Conservation (phyloP, 2,329 filamentous ascomycete genomes). For the Fusarium sp. region DNA sequence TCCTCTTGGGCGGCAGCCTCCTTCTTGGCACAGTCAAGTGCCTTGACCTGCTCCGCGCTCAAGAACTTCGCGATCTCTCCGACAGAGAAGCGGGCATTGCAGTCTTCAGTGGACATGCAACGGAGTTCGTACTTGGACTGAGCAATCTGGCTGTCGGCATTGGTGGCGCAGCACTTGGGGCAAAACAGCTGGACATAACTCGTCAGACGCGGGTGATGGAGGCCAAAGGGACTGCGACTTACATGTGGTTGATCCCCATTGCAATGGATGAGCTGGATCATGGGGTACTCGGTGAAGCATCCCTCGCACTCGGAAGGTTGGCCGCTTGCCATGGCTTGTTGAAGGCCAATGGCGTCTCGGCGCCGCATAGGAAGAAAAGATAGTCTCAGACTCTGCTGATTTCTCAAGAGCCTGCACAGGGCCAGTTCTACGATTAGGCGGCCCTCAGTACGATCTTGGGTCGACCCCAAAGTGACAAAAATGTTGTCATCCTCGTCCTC, state of each 20-base stretch:
- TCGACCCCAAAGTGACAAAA: not conserved
- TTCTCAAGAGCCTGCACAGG: conserved; percentile 18
- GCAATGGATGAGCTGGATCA: conserved; percentile 78
- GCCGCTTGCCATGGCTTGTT: conserved; percentile 59
- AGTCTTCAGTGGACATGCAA: conserved; percentile 79
- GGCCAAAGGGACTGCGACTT: conserved; percentile 24
- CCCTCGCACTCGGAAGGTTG: conserved; percentile 76
- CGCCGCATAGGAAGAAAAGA: conserved; percentile 23
- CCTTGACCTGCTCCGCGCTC: conserved; percentile 66
- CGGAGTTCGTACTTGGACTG: conserved; percentile 73
- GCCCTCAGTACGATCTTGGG: not conserved
- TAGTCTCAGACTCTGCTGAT: not conserved
- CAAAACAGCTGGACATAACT: conserved; percentile 70
- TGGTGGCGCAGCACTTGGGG: conserved; percentile 70
- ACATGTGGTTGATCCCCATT: conserved; percentile 66
- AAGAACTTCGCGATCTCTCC: conserved; percentile 69
- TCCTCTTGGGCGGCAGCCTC: conserved; percentile 65
- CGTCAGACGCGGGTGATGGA: conserved; percentile 16
- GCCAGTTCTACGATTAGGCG: conserved; percentile 37
- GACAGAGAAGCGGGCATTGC: conserved; percentile 69
- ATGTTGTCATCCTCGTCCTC: conserved; percentile 9
- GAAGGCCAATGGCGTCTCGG: conserved; percentile 54
- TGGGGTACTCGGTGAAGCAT: conserved; percentile 75
- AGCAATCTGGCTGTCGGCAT: conserved; percentile 77
- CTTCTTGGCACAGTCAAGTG: conserved; percentile 78